Conservation (phyloP, 108 stramenopile genomes). For the Nitzschia sp. region DNA sequence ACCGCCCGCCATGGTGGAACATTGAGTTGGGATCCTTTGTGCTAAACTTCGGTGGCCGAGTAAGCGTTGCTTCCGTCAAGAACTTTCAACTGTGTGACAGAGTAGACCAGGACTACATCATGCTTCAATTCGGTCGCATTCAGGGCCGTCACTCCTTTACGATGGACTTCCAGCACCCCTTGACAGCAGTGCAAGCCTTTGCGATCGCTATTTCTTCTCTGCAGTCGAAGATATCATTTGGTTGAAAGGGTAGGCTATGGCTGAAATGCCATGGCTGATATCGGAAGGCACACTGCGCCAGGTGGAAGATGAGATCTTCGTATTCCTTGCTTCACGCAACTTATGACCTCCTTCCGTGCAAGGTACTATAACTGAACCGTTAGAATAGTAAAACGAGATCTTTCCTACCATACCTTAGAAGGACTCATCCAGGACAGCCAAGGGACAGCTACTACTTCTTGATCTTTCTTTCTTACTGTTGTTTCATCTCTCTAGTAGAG, state of each 20-base stretch:
- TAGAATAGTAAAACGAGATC: too few species aligned
- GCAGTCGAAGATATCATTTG: slow-evolving; percentile 86
- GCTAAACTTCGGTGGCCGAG: slow-evolving; percentile 88
- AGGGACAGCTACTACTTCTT: too few species aligned
- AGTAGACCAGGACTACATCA: slow-evolving; percentile 71
- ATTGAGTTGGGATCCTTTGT: slow-evolving; percentile 83
- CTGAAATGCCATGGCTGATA: not conserved
- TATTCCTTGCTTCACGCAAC: too few species aligned
- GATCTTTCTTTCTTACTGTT: too few species aligned
- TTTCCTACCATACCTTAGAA: too few species aligned
- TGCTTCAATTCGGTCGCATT: slow-evolving; percentile 90
- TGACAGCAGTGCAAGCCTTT: slow-evolving; percentile 88
- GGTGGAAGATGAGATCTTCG: too few species aligned
- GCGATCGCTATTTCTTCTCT: slow-evolving; percentile 87
- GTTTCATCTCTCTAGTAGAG: too few species aligned
- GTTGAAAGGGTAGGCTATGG: slow-evolving; percentile 26
- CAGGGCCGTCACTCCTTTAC: slow-evolving; percentile 86
- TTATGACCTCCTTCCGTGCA: too few species aligned
- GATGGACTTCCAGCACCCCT: slow-evolving; percentile 87
- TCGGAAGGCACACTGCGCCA: not conserved
- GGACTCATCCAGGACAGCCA: too few species aligned
- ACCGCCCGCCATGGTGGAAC: slow-evolving; percentile 91
- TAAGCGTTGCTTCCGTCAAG: slow-evolving; percentile 87
- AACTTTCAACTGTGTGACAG: slow-evolving; percentile 88
- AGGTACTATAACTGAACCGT: too few species aligned